Base-by-base conservation (phyloP, 257 asterid species). In the Nemophila menziesii region DNA sequence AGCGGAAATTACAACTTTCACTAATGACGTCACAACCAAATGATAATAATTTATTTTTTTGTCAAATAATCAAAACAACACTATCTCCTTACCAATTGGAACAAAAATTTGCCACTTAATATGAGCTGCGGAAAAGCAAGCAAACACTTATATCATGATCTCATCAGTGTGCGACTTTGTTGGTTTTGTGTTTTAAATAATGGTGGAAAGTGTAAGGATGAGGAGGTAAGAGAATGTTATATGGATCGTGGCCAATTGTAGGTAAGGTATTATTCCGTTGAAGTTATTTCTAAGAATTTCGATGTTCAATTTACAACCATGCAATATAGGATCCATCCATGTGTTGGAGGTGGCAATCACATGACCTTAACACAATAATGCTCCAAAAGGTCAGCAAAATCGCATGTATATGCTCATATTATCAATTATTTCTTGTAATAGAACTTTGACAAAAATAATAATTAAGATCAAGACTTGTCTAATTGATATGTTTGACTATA, bases 351-450 rank as follows among this genome's bases (percentile, higher is more conserved):
- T 29, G 36, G 2, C 36, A 29, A 29, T 10, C 36, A 29, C 36
- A 29, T 29, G 36, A 29, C 12, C 36, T 13, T 29, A 29, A 29
- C 12, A 10, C 36, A 29, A 29, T 29, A 29, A 29, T 29, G 12
- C 12, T 13, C 12, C 8, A 29, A 24, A 24, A 29, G 36, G 36
- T 29, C 36, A 29, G 12, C 36, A 29, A 29, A 29, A 5, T 65
- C 13, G 64, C 58, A 8, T 47, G 45, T 45, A 14, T 12, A 12
- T 52, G 92, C 86, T 74, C 79, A 83, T 42, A 73, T 83, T 76
- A 72, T 86, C 86, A 85, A 82, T 63, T 70, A 77, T 74, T 89
- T 63, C 80, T 17, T 0, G 0, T 20, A 55, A 55, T 17, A 38
- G 17, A 38, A 38, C n/a, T n/a, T n/a, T n/a, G n/a, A n/a, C n/a